Conservation (phyloP, 108 stramenopile species). For the Skeletonema grethae region DNA sequence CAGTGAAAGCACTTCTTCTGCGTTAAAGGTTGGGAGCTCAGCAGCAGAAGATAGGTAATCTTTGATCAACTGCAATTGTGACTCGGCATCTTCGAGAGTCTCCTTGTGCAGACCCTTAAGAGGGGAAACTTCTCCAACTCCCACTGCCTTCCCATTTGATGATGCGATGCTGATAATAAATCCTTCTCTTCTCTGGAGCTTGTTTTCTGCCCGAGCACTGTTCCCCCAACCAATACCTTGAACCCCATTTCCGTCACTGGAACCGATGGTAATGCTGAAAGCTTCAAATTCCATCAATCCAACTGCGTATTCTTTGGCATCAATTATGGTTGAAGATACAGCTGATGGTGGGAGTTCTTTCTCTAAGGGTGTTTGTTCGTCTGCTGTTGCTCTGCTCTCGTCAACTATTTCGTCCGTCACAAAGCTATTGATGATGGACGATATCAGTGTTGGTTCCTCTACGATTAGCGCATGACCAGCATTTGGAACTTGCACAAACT, state of each 20-base stretch:
- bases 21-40: constrained; percentile 46
- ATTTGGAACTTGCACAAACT: constrained; percentile 46
- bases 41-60: constrained; percentile 20
- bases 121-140: constrained; percentile 86
- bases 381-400: constrained; percentile 5
- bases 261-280: constrained; percentile 56
- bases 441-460: constrained; percentile 58
- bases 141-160: constrained; percentile 59
- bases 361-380: neutral
- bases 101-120: constrained; percentile 74
- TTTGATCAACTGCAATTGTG: constrained; percentile 56
- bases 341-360: neutral
- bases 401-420: constrained; percentile 21
- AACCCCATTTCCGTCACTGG: constrained; percentile 45
- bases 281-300: constrained; percentile 59
- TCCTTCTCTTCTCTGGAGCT: constrained; percentile 53
- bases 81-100: constrained; percentile 56
- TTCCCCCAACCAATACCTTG: constrained; percentile 80
- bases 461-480: constrained; percentile 77
- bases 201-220: constrained; percentile 35
- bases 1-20: constrained; percentile 46
- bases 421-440: constrained; percentile 47
- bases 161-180: constrained; percentile 67
- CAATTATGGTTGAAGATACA: neutral
- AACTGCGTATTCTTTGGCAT: constrained; percentile 12